phyloP scores from a whole-genome alignment of 305 asterid genomes.

The Fraxinus albicans region DNA sequence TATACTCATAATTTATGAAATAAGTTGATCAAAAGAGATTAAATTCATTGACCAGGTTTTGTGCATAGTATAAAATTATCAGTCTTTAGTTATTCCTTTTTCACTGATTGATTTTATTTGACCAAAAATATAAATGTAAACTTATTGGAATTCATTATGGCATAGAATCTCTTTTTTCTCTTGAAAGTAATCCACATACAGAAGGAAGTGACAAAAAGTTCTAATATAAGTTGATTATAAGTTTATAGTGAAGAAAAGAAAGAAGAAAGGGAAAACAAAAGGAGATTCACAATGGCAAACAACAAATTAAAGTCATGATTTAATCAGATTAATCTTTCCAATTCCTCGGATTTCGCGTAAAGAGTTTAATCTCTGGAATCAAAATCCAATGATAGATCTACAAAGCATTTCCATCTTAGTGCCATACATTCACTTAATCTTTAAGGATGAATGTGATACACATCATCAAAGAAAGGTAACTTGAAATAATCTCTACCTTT shows the following conservation, averaged over 20 bases:
- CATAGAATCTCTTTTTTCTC: slow-evolving; percentile 38
- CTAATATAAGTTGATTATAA: background rate
- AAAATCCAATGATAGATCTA: slow-evolving; percentile 55
- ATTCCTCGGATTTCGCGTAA: slow-evolving; percentile 55
- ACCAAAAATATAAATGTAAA: background rate
- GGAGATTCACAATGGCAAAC: slow-evolving; percentile 58
- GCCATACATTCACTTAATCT: slow-evolving; percentile 32
- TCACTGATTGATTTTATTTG: slow-evolving; percentile 1
- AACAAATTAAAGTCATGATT: slow-evolving; percentile 62
- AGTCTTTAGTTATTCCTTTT: slow-evolving; percentile 15
- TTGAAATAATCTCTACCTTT: background rate
- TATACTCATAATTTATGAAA: slow-evolving; percentile 11
- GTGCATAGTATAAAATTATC: background rate
- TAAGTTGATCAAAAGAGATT: slow-evolving; percentile 26
- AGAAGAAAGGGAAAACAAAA: slow-evolving; percentile 2
- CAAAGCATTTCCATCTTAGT: slow-evolving; percentile 41
- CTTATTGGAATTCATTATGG: slow-evolving; percentile 27
- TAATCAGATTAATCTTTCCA: slow-evolving; percentile 46
- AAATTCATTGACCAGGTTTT: slow-evolving; percentile 35
- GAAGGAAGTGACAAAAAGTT: slow-evolving; percentile 38
- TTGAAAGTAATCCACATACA: slow-evolving; percentile 28
- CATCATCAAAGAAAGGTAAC: background rate
- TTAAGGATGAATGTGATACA: slow-evolving; percentile 30
- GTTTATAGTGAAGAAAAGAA: slow-evolving; percentile 16
- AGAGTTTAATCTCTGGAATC: background rate